phyloP scores from a whole-genome alignment of 129 eudicot species.

The Ambrosia artemisiifolia region DNA sequence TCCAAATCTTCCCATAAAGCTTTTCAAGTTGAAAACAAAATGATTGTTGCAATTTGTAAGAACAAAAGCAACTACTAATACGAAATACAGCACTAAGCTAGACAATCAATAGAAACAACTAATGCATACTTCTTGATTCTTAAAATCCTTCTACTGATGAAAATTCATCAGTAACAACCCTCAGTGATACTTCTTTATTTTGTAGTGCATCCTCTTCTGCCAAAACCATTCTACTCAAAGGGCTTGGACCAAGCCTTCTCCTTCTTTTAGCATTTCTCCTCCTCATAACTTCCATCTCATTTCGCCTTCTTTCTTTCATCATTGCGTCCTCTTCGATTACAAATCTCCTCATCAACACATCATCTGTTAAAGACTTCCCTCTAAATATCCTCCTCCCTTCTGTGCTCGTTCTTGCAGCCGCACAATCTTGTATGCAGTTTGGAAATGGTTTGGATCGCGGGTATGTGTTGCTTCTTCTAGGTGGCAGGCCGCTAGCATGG shows the following conservation, averaged over 20 bases:
- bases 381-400: slow-evolving; percentile 65
- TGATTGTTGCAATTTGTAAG: slow-evolving; percentile 15
- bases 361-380: slow-evolving; percentile 84
- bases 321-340: slow-evolving; percentile 92
- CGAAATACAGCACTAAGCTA: slow-evolving; percentile 7
- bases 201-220: slow-evolving; percentile 43
- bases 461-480: slow-evolving; percentile 84
- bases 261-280: slow-evolving; percentile 74
- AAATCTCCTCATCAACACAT: slow-evolving; percentile 89
- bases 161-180: no score
- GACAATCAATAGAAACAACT: neutral
- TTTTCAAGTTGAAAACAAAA: slow-evolving; percentile 24
- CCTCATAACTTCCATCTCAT: slow-evolving; percentile 88
- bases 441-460: slow-evolving; percentile 68
- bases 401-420: slow-evolving; percentile 56
- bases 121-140: slow-evolving; percentile 4
- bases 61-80: slow-evolving; percentile 10
- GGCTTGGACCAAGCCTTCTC: slow-evolving; percentile 93
- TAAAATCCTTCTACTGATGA: slow-evolving; percentile 12
- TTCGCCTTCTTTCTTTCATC: slow-evolving; percentile 87
- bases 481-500: slow-evolving; percentile 66
- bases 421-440: slow-evolving; percentile 37
- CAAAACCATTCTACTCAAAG: slow-evolving; percentile 82
- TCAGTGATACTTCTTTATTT: no score
- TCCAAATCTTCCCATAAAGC: slow-evolving; percentile 10